These are phyloP conservation scores for Ajuga chamaepitys DNA, from an alignment of 257 asterid genomes.

Conservation along the genomic window DNA sequence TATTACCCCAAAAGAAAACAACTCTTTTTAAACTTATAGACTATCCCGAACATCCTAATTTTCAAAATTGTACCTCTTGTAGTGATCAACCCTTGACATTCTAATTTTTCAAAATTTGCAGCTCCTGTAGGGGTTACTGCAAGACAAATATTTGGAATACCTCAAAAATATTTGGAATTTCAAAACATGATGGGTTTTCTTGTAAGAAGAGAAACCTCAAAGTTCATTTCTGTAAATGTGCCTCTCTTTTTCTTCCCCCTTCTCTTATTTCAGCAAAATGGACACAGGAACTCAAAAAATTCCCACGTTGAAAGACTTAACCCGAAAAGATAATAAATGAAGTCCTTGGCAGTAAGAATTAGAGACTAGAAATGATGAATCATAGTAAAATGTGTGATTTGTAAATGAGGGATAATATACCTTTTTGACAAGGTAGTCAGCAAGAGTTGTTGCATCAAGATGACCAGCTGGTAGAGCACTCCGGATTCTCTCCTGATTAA, in stretches of 20 bases:
- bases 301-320: background rate
- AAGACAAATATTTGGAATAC: too few species aligned
- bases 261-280: background rate
- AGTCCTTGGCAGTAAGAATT: background rate
- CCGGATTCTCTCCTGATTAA: conserved; percentile 56
- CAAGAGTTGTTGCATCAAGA: conserved; percentile 97
- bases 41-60: too few species aligned
- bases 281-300: background rate
- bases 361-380: background rate
- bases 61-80: too few species aligned
- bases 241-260: background rate
- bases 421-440: conserved; percentile 97
- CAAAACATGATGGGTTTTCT: too few species aligned
- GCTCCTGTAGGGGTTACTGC: too few species aligned
- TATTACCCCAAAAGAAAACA: background rate
- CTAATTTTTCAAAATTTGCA: too few species aligned
- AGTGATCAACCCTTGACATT: too few species aligned
- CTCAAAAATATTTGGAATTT: too few species aligned
- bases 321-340: background rate
- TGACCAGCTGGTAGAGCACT: conserved; percentile 92
- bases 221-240: too few species aligned
- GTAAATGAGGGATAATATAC: conserved; percentile 21
- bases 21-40: too few species aligned
- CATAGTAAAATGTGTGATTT: background rate
- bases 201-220: too few species aligned